These are phyloP conservation scores for Incumbomyces delicatus DNA, from an alignment of 2,329 filamentous ascomycete genomes.

Conservation along the genomic window DNA sequence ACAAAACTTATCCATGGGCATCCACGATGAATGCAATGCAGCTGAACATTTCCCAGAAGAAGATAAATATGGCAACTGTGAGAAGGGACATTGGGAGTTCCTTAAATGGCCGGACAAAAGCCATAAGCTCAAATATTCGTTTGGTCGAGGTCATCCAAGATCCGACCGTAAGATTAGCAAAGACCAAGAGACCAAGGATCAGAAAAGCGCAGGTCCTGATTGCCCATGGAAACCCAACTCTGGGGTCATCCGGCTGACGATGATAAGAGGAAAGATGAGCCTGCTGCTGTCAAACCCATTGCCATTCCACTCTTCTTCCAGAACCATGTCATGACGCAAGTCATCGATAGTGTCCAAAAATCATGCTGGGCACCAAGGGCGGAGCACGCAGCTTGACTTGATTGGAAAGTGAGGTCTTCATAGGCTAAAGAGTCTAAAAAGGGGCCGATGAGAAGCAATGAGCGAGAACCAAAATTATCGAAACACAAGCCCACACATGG, in stretches of 20 bases:
- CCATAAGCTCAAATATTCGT: slow-evolving; percentile 23
- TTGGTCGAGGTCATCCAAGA: slow-evolving; percentile 38
- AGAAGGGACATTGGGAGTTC: slow-evolving; percentile 22
- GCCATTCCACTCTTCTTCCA: slow-evolving; percentile 42
- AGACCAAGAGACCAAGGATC: slow-evolving; percentile 48
- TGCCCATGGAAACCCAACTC: slow-evolving; percentile 48
- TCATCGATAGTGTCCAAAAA: slow-evolving; percentile 39
- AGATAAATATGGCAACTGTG: slow-evolving; percentile 18
- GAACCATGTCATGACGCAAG: slow-evolving; percentile 42
- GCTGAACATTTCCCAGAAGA: slow-evolving; percentile 25
- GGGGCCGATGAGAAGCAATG: slow-evolving; percentile 41
- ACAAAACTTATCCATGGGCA: slow-evolving; percentile 46
- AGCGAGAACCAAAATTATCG: slow-evolving; percentile 53
- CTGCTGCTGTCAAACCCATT: slow-evolving; percentile 45
- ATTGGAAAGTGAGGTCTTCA: slow-evolving; percentile 48
- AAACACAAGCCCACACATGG: slow-evolving; percentile 55
- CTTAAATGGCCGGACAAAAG: slow-evolving; percentile 24
- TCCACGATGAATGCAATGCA: slow-evolving; percentile 24
- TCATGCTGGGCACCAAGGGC: slow-evolving; percentile 39
- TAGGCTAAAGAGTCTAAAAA: slow-evolving; percentile 49
- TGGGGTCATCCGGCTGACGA: slow-evolving; percentile 46
- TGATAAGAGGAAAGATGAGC: slow-evolving; percentile 52
- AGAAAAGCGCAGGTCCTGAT: slow-evolving; percentile 50
- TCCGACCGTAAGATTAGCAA: slow-evolving; percentile 45
- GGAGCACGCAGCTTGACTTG: slow-evolving; percentile 46